phyloP scores from a whole-genome alignment of 1,284 basidiomycete species.

The Fomitiporia mediterranea region DNA sequence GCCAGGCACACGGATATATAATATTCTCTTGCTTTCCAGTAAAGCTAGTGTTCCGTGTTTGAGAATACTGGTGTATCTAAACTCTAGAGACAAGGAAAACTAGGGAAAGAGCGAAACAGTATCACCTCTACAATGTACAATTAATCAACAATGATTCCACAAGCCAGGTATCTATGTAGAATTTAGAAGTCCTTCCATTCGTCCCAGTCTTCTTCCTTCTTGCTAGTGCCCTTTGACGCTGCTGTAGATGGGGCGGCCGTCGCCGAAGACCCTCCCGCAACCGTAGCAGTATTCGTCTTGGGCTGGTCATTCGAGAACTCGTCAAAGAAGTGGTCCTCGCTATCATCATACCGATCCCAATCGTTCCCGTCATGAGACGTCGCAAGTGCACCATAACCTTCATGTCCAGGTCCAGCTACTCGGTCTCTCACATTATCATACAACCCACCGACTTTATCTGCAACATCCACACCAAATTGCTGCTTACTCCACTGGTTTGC shows the following conservation, averaged over 20 bases:
- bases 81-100: too few species aligned
- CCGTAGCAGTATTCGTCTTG: neutral
- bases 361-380: constrained; percentile 16
- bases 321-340: constrained; percentile 18
- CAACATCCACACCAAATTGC: constrained; percentile 78
- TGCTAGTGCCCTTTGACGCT: neutral
- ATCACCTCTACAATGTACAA: too few species aligned
- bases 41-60: too few species aligned
- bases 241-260: neutral
- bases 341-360: constrained; percentile 18
- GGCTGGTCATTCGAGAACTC: constrained; percentile 11
- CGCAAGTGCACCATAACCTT: constrained; percentile 20
- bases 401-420: constrained; percentile 15
- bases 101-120: too few species aligned
- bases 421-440: constrained; percentile 17
- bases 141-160: too few species aligned
- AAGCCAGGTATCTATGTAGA: neutral
- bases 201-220: constrained; percentile 21
- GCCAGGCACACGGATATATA: too few species aligned
- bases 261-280: neutral
- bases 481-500: constrained; percentile 71
- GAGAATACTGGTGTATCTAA: too few species aligned
- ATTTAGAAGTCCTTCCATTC: constrained; percentile 18
- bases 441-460: constrained; percentile 54
- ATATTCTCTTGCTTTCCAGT: too few species aligned